phyloP scores from a whole-genome alignment of 2,329 filamentous ascomycete genomes.

The Diaporthe sp. region DNA sequence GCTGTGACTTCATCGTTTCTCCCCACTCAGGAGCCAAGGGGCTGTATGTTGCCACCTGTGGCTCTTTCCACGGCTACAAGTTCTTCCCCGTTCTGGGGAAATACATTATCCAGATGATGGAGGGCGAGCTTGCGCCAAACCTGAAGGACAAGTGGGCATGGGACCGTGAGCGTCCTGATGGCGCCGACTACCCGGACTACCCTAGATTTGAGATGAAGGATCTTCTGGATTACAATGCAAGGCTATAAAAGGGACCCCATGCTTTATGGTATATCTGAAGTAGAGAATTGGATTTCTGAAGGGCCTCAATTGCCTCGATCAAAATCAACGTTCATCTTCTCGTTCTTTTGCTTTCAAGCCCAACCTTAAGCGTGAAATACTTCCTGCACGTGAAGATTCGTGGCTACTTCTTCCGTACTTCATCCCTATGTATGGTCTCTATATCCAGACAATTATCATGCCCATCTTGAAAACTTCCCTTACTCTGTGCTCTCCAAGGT shows the following conservation, averaged over 20 bases:
- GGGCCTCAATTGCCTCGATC: neutral
- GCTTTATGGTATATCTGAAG: neutral
- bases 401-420: neutral
- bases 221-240: constrained; percentile 52
- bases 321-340: neutral
- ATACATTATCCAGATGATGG: constrained; percentile 71
- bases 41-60: constrained; percentile 74
- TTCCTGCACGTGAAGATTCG: neutral
- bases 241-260: neutral
- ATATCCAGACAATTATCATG: too few relatives aligned
- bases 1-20: constrained; percentile 73
- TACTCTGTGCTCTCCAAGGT: neutral
- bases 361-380: neutral
- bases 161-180: constrained; percentile 71
- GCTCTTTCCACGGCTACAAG: constrained; percentile 78
- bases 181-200: constrained; percentile 66
- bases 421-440: neutral
- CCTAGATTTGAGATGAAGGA: constrained; percentile 71
- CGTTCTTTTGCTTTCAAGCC: neutral
- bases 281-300: neutral
- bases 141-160: constrained; percentile 67
- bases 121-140: constrained; percentile 58
- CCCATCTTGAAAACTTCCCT: too few relatives aligned
- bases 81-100: constrained; percentile 76
- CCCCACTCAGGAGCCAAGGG: constrained; percentile 65